Evolutionary conservation across 352 stramenopile genomes (phyloP).

Genomic region (Pythium graminicola): DNA sequence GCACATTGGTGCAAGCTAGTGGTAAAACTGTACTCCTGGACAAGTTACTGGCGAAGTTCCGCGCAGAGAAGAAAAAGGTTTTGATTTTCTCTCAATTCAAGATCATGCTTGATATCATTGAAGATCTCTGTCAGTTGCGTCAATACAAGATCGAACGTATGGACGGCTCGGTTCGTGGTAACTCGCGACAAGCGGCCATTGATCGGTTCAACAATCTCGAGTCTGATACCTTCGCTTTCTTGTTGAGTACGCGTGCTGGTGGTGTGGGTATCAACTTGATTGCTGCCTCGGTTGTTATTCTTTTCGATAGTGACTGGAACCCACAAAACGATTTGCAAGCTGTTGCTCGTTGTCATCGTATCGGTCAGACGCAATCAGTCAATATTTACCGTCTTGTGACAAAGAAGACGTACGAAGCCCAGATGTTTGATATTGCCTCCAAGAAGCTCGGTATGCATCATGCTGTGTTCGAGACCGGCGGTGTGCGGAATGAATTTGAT

Average conservation of each 20-base stretch:
- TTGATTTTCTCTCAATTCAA: constrained; percentile 99
- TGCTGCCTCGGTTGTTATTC: constrained; percentile 94
- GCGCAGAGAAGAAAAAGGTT: constrained; percentile 95
- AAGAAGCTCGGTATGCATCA: constrained; percentile 92
- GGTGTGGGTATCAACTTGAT: constrained; percentile 91
- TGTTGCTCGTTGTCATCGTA: constrained; percentile 85
- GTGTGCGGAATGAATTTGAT: constrained; percentile 90
- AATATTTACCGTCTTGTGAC: constrained; percentile 89
- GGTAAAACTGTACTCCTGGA: constrained; percentile 99
- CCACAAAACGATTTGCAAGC: constrained; percentile 96
- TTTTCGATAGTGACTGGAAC: constrained; percentile 99
- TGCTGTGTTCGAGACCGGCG: constrained; percentile 89
- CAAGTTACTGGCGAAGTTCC: constrained; percentile 97
- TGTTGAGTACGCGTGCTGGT: constrained; percentile 96
- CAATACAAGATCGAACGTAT: constrained; percentile 95
- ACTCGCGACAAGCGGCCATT: constrained; percentile 80
- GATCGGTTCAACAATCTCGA: constrained; percentile 87
- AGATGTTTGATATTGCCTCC: constrained; percentile 92
- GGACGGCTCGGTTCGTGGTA: constrained; percentile 95
- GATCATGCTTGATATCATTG: constrained; percentile 98
- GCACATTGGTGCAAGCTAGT: constrained; percentile 91
- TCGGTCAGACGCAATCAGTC: constrained; percentile 89
- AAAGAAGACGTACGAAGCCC: constrained; percentile 91
- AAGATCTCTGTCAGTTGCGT: constrained; percentile 95
- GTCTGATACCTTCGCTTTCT: constrained; percentile 95